Evolutionary conservation across 495 filamentous ascomycete species (phyloP).

Genomic region (Xylaria curta): DNA sequence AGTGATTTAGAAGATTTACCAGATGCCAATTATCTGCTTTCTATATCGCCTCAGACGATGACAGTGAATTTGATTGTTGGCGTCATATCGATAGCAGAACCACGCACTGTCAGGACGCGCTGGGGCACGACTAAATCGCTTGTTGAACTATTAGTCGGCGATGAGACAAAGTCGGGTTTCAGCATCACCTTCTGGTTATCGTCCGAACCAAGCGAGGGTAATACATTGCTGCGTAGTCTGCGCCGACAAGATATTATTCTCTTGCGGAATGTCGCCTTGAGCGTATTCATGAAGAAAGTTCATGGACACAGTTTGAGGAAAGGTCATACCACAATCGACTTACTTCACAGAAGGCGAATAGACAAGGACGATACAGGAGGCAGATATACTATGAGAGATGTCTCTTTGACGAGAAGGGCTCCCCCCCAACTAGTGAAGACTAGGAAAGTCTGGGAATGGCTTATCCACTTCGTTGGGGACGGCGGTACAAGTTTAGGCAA

Average conservation of each 20-base stretch:
- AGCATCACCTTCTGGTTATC: slow-evolving; percentile 82
- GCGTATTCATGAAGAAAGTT: slow-evolving; percentile 72
- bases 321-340: slow-evolving; percentile 71
- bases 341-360: slow-evolving; percentile 63
- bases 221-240: slow-evolving; percentile 58
- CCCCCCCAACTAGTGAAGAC: slow-evolving; percentile 68
- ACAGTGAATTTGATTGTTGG: slow-evolving; percentile 78
- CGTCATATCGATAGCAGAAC: slow-evolving; percentile 71
- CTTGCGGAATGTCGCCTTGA: slow-evolving; percentile 76
- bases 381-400: slow-evolving; percentile 49
- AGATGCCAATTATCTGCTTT: slow-evolving; percentile 66
- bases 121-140: slow-evolving; percentile 65
- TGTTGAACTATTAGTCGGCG: slow-evolving; percentile 80
- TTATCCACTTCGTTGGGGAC: slow-evolving; percentile 69
- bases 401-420: slow-evolving; percentile 35
- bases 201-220: slow-evolving; percentile 39
- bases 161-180: slow-evolving; percentile 85
- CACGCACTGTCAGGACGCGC: slow-evolving; percentile 61
- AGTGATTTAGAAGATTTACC: slow-evolving; percentile 75
- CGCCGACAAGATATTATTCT: slow-evolving; percentile 77
- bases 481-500: slow-evolving; percentile 36
- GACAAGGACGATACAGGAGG: slow-evolving; percentile 51
- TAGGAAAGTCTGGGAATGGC: slow-evolving; percentile 74
- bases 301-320: slow-evolving; percentile 77
- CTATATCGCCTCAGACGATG: slow-evolving; percentile 80